Conservation (phyloP, 2,329 filamentous ascomycete species). For the Trichophyton schoenleinii region DNA sequence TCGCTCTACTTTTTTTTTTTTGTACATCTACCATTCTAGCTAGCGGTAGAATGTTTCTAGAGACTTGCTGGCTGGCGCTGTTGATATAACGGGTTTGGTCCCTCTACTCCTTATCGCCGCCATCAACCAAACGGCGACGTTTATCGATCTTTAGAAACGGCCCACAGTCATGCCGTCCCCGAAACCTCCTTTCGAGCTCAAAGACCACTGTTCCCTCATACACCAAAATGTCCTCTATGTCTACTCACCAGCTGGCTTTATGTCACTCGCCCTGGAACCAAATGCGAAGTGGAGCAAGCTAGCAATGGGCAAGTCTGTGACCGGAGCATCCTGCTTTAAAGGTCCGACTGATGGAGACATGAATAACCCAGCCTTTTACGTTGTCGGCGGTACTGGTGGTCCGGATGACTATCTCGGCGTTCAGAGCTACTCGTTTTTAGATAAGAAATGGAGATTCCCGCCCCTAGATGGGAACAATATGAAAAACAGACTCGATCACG, state of each 20-base stretch:
- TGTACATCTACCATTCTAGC: background rate
- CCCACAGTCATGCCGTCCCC: conserved; percentile 53
- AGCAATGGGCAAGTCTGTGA: conserved; percentile 54
- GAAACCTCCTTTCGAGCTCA: conserved; percentile 54
- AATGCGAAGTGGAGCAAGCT: conserved; percentile 61
- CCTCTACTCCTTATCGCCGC: background rate
- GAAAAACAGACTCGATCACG: conserved; percentile 61
- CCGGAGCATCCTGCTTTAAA: conserved; percentile 64
- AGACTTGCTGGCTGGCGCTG: background rate
- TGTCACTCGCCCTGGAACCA: conserved; percentile 55
- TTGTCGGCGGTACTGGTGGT: conserved; percentile 60
- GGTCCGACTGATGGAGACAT: conserved; percentile 47
- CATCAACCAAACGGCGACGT: background rate
- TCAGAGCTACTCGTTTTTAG: conserved; percentile 52
- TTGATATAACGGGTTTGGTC: background rate
- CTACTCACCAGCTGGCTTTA: conserved; percentile 62
- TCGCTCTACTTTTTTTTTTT: background rate
- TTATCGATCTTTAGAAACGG: background rate
- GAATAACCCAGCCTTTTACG: conserved; percentile 54
- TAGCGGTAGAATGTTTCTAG: background rate
- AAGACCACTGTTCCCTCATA: conserved; percentile 69
- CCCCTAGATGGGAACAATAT: conserved; percentile 40
- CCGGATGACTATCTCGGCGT: conserved; percentile 56
- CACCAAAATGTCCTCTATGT: conserved; percentile 73
- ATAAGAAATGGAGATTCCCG: conserved; percentile 39